Evolutionary conservation across 108 stramenopile species (phyloP).

Genomic region (Seminavis robusta): DNA sequence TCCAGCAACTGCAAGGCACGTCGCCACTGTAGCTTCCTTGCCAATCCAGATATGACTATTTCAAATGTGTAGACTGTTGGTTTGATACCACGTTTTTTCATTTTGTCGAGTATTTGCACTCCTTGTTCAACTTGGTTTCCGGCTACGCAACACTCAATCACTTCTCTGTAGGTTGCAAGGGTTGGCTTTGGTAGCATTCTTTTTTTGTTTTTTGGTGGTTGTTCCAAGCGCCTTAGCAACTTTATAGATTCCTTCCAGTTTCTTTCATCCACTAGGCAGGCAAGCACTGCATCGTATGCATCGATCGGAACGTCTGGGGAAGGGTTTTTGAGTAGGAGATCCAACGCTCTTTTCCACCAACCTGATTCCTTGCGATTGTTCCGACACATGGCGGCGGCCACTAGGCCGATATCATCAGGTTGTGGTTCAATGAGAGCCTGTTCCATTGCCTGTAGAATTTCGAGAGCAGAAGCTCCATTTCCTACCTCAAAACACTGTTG

Average conservation of each 20-base stretch:
- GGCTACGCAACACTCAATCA: slow-evolving; percentile 54
- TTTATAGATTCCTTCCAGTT: slow-evolving; percentile 41
- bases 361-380: slow-evolving; percentile 1
- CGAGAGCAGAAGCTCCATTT: slow-evolving; percentile 26
- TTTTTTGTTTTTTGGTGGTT: not conserved
- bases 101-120: slow-evolving; percentile 18
- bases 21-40: slow-evolving; percentile 47
- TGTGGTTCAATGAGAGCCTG: slow-evolving; percentile 17
- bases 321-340: slow-evolving; percentile 1
- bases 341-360: not conserved
- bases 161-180: slow-evolving; percentile 52
- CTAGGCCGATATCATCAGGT: slow-evolving; percentile 22
- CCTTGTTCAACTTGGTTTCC: slow-evolving; percentile 31
- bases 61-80: slow-evolving; percentile 52
- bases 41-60: slow-evolving; percentile 43
- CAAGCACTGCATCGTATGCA: slow-evolving; percentile 42
- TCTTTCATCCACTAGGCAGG: slow-evolving; percentile 21
- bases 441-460: slow-evolving; percentile 35
- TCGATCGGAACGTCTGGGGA: slow-evolving; percentile 19
- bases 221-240: slow-evolving; percentile 38
- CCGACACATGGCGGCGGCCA: slow-evolving; percentile 28
- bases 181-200: slow-evolving; percentile 18
- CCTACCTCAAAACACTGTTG: slow-evolving; percentile 19
- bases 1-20: slow-evolving; percentile 52
- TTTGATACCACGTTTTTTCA: slow-evolving; percentile 12